Conservation (phyloP, 129 eudicot species). For the Flaveria bidentis region DNA sequence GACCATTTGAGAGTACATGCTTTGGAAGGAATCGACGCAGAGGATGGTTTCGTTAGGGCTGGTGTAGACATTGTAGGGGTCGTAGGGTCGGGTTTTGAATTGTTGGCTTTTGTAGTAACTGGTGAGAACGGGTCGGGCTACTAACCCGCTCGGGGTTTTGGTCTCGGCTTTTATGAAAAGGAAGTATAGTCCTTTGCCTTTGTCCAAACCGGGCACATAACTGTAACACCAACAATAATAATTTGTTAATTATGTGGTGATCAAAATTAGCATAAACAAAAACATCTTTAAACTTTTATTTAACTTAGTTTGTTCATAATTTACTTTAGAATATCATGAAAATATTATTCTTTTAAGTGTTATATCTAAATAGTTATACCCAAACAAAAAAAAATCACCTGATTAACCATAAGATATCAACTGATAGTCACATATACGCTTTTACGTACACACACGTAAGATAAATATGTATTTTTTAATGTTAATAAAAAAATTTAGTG, state of each 20-base stretch:
- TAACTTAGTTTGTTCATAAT: not conserved
- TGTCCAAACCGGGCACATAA: slow-evolving; percentile 54
- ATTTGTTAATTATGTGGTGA: not conserved
- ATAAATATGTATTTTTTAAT: too few species aligned
- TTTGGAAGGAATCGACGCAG: slow-evolving; percentile 66
- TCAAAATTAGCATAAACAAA: not conserved
- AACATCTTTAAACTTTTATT: not conserved
- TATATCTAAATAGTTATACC: too few species aligned
- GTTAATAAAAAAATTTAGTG: too few species aligned
- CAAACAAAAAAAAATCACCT: too few species aligned
- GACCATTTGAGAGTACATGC: slow-evolving; percentile 73
- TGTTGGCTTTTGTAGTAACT: slow-evolving; percentile 72
- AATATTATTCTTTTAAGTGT: not conserved
- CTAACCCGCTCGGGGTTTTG: slow-evolving; percentile 62
- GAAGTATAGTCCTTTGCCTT: slow-evolving; percentile 58
- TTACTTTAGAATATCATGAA: not conserved
- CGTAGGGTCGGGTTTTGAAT: slow-evolving; percentile 58
- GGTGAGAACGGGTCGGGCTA: slow-evolving; percentile 68
- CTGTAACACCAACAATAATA: slow-evolving; percentile 30
- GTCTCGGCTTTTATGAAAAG: slow-evolving; percentile 50
- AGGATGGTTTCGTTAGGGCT: slow-evolving; percentile 66
- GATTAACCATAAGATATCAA: too few species aligned
- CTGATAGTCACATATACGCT: too few species aligned
- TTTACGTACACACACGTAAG: too few species aligned
- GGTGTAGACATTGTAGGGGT: slow-evolving; percentile 64